Evolutionary conservation across 2,329 filamentous ascomycete genomes (phyloP), one percentile per base, ranked within the genome.

Genomic region (Madurella fahalii): DNA sequence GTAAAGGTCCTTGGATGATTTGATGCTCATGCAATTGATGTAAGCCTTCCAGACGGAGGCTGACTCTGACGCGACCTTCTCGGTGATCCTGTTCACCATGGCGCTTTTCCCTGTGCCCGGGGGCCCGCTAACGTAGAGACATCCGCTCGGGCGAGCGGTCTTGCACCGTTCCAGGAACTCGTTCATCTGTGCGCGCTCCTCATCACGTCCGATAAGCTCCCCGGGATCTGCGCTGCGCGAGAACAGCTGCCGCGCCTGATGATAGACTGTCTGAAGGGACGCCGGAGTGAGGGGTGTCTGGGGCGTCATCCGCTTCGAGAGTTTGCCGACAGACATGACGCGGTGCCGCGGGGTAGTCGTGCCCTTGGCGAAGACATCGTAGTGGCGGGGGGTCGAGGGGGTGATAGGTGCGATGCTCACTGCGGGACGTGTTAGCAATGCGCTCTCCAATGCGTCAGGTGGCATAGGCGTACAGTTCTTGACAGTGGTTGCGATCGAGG

Each of bases 51-150:
- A 84, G 50, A 94, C 75, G 4, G 70, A 70, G 12, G 70, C 65
- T 2, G 78, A 73, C 34, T 75, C 73, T 4, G 74, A 67, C 11
- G 74, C 73, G 47, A 86, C 72, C 42, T 83, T 77, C 46, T 82
- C 75, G 46, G 87, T 87, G 48, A 95, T 82, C 67, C 95, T 86
- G 59, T 85, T 85, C 58, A 97, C 84, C 77, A 97, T 87, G 31
- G 94, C 94, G 69, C 92, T 97, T 75, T 99, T 99, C 52, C 94
- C 94, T 0, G 94, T 99, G 11, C 94, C 94, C 2, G 94, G 94
- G 4, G 94, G 94, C 0, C 94, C 94, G 63, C 92, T 96, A 62
- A 99, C 87, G 68, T 99, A 99, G 49, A 96, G 80, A 67, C 93
- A 97, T 50, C 92, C 91, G 50, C 85, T 85, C 2, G 80, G 81